A percentile compares a stretch with the other conserved stretches of the same genome.
Conservation (phyloP, 2,329 filamentous ascomycete species). For the Clarireedia homoeocarpa region DNA sequence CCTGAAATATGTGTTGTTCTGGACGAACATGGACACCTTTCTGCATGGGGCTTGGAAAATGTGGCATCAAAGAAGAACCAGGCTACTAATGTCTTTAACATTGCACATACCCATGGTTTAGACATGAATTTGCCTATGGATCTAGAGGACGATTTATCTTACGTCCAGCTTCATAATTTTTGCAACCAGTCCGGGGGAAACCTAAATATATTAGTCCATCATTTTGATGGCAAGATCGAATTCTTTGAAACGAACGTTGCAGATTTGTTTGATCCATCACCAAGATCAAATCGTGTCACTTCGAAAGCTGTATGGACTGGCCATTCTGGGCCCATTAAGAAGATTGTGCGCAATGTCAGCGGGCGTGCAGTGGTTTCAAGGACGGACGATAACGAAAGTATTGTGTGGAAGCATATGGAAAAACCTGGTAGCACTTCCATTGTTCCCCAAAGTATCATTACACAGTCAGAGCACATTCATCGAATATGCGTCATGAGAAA, state of each 20-base stretch:
- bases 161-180: conserved; percentile 67
- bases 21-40: conserved; percentile 79
- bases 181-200: conserved; percentile 57
- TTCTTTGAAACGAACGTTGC: conserved; percentile 75
- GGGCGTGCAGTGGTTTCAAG: conserved; percentile 75
- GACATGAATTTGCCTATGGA: conserved; percentile 35
- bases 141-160: conserved; percentile 25
- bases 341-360: conserved; percentile 78
- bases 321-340: conserved; percentile 71
- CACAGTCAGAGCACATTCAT: conserved; percentile 64
- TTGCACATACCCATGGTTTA: conserved; percentile 64
- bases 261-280: conserved; percentile 68
- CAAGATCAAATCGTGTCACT: conserved; percentile 49
- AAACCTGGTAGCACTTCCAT: conserved; percentile 46
- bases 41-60: conserved; percentile 87
- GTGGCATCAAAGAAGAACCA: conserved; percentile 63
- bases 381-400: conserved; percentile 68
- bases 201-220: conserved; percentile 69
- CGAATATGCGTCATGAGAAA: conserved; percentile 71
- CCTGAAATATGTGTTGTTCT: conserved; percentile 84
- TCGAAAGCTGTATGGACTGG: conserved; percentile 71
- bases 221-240: conserved; percentile 77
- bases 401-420: conserved; percentile 70
- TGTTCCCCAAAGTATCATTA: conserved; percentile 59
- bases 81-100: conserved; percentile 69